Base-by-base conservation (phyloP, 2,329 filamentous ascomycete species). In the Ambrosiella xylebori region DNA sequence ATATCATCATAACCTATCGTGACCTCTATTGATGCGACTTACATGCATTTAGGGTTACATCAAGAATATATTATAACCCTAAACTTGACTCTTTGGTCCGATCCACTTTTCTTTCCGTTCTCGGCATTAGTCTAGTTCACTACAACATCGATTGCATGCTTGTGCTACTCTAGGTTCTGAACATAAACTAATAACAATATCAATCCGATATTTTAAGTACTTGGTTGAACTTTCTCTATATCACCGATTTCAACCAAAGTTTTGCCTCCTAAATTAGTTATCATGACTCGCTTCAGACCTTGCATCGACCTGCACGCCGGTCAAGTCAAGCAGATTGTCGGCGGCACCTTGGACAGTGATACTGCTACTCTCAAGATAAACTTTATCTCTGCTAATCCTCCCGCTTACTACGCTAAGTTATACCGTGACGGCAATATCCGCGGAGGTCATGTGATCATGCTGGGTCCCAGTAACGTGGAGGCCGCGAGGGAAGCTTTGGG, bases 271-370 rank as follows among this genome's bases (percentile, higher is more conserved):
- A 59, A 40, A 7, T 11, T 15, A 19, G 5, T n/a, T 13, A 56
- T 17, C 36, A 95, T 98, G 93, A 97, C 93, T 2, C 82, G 84
- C 64, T 98, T 98, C 68, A 79, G 93, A 44, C 93, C 93, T 17
- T 98, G 93, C 68, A 97, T 98, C 70, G 93, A 98, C 72, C 80
- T 98, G 57, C 93, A 98, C 70, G 85, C 90, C n/a, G 93, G 93
- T 12, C 85, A 91, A 68, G 93, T 98, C 61, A 98, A 98, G 75
- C 93, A 98, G 71, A 98, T 98, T 65, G 90, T 98, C 45, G 93
- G 93, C 64, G 91, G 93, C 61, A 97, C 93, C 1, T 79, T 98
- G 62, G 85, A 85, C 71, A 79, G 79, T 67, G 69, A 76, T 7
- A 79, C 79, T 1, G 69, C 76, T 6, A 76, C 79, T 59, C 77